Evolutionary conservation across 768 basidiomycete genomes (phyloP).

Genomic region (Porpolomopsis calyptriformis): DNA sequence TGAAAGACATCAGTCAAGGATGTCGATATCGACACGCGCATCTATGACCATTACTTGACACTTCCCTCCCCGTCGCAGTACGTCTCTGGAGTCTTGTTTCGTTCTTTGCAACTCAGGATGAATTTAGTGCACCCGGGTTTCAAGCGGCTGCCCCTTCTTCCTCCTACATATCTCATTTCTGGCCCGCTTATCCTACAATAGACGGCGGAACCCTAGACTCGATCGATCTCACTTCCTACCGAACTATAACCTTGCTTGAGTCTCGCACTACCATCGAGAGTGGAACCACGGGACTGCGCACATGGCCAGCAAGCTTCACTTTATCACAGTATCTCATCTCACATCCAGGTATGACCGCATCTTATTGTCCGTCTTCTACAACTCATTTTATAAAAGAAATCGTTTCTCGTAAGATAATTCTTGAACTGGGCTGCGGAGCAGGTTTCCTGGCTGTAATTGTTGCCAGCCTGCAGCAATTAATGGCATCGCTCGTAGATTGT

Average conservation of each 20-base stretch:
- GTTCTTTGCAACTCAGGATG: slow-evolving; percentile 4
- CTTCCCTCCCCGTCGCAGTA: slow-evolving; percentile 30
- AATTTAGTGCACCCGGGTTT: neutral
- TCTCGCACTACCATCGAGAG: slow-evolving; percentile 63
- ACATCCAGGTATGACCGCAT: slow-evolving; percentile 39
- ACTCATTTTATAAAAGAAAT: slow-evolving; percentile 24
- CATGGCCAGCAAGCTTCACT: slow-evolving; percentile 65
- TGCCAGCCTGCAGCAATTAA: slow-evolving; percentile 22
- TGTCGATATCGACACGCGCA: slow-evolving; percentile 50
- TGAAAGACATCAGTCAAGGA: slow-evolving; percentile 25
- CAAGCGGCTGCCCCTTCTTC: slow-evolving; percentile 25
- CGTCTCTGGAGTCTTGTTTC: slow-evolving; percentile 4
- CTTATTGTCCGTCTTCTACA: slow-evolving; percentile 4
- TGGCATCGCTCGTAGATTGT: neutral
- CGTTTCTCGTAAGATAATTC: slow-evolving; percentile 34
- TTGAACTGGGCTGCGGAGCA: slow-evolving; percentile 68
- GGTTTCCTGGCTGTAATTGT: slow-evolving; percentile 66
- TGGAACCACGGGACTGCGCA: slow-evolving; percentile 72
- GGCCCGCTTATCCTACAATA: slow-evolving; percentile 28
- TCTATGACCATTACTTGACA: slow-evolving; percentile 54
- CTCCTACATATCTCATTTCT: slow-evolving; percentile 62
- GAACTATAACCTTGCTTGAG: slow-evolving; percentile 53
- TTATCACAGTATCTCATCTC: slow-evolving; percentile 51
- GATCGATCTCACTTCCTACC: slow-evolving; percentile 21
- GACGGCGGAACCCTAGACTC: neutral